Evolutionary conservation across 257 asterid genomes (phyloP).

Genomic region (Petrea volubilis): DNA sequence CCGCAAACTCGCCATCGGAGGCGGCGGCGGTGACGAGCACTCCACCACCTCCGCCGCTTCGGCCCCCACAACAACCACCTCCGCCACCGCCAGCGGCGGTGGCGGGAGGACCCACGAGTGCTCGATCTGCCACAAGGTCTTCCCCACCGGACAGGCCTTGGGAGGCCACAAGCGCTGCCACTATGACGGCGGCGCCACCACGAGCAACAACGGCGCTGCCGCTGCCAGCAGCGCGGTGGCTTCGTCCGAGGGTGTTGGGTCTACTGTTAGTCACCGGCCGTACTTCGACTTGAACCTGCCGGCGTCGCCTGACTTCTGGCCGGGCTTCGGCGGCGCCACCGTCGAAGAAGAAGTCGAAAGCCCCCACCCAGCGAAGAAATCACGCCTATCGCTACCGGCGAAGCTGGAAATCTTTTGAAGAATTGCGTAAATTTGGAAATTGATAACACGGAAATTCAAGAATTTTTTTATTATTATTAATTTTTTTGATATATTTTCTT

Average conservation of each 20-base stretch:
- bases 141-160: constrained; percentile 60
- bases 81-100: neutral
- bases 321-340: constrained; percentile 32
- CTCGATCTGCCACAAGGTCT: constrained; percentile 52
- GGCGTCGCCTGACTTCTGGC: constrained; percentile 42
- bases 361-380: constrained; percentile 55
- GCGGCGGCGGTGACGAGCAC: constrained; percentile 23
- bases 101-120: constrained; percentile 55
- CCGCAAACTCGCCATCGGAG: too few relatives aligned
- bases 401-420: constrained; percentile 25
- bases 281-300: constrained; percentile 59
- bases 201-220: constrained; percentile 27
- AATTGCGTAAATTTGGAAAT: neutral
- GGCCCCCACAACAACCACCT: neutral
- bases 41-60: too few relatives aligned
- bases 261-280: constrained; percentile 41
- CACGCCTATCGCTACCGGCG: constrained; percentile 37
- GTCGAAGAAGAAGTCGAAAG: constrained; percentile 56
- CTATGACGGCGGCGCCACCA: constrained; percentile 47
- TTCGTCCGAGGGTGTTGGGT: constrained; percentile 44
- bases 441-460: constrained; percentile 4
- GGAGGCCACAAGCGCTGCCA: constrained; percentile 72
- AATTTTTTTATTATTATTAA: neutral
- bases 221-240: constrained; percentile 35
- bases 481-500: neutral